A percentile compares a stretch with the other conserved stretches of the same genome.
phyloP scores from a whole-genome alignment of 2,329 filamentous ascomycete species.

The Macroventuria anomochaeta region DNA sequence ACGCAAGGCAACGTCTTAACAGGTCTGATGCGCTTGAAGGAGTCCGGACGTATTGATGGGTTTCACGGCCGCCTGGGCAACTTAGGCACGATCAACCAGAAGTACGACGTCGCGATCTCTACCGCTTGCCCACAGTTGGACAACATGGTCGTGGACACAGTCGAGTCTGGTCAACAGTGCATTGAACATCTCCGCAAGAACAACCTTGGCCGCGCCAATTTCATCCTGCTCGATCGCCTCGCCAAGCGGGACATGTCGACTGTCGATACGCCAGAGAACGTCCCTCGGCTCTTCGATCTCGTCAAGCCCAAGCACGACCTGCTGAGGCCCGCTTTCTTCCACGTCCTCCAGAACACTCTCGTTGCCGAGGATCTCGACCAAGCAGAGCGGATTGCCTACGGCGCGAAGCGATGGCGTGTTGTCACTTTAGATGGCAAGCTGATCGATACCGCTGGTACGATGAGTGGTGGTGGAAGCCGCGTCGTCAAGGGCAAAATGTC shows the following conservation, averaged over 20 bases:
- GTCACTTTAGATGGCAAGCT: slow-evolving; percentile 94
- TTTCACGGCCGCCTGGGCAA: slow-evolving; percentile 97
- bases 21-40: slow-evolving; percentile 90
- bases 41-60: slow-evolving; percentile 94
- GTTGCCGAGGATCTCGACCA: slow-evolving; percentile 94
- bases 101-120: slow-evolving; percentile 97
- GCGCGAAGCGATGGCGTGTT: slow-evolving; percentile 90
- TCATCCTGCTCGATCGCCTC: slow-evolving; percentile 92
- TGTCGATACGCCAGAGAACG: slow-evolving; percentile 89
- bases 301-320: slow-evolving; percentile 86
- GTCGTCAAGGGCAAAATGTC: slow-evolving; percentile 96
- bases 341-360: slow-evolving; percentile 91
- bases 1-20: slow-evolving; percentile 91
- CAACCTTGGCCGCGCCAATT: slow-evolving; percentile 93
- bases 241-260: slow-evolving; percentile 76
- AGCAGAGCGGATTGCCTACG: slow-evolving; percentile 95
- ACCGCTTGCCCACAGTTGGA: slow-evolving; percentile 91
- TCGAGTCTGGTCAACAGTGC: slow-evolving; percentile 95
- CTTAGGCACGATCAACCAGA: slow-evolving; percentile 88
- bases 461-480: slow-evolving; percentile 94
- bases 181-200: slow-evolving; percentile 98
- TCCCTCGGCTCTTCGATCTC: slow-evolving; percentile 90
- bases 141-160: slow-evolving; percentile 95
- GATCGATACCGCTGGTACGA: slow-evolving; percentile 97
- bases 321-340: slow-evolving; percentile 92